These are phyloP conservation scores for Penicillium sp. DNA, from an alignment of 2,329 filamentous ascomycete genomes.

Conservation along the genomic window DNA sequence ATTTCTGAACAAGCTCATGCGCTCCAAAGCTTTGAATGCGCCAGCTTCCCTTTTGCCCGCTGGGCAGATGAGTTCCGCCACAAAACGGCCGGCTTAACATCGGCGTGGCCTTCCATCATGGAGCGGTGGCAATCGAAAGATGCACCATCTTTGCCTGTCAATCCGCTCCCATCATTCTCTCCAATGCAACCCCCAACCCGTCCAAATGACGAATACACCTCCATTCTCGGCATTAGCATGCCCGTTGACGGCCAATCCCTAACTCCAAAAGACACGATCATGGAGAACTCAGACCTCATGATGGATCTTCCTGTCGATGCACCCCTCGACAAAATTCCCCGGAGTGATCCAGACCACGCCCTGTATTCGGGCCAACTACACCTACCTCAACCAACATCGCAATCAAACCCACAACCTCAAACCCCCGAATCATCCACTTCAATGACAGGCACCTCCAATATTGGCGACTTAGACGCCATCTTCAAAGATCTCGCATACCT, in stretches of 20 bases:
- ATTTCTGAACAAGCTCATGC: conserved; percentile 39
- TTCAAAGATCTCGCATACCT: conserved; percentile 49
- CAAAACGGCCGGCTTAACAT: conserved; percentile 26
- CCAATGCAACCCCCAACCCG: conserved; percentile 14
- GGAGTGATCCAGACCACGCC: conserved; percentile 26
- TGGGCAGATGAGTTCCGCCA: conserved; percentile 38
- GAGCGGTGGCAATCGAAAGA: conserved; percentile 29
- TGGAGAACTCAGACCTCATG: conserved; percentile 31
- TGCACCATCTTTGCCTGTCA: conserved; percentile 10
- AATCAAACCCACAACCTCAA: conserved; percentile 20
- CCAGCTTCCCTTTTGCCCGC: conserved; percentile 35
- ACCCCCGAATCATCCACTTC: conserved; percentile 5
- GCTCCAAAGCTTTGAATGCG: conserved; percentile 28
- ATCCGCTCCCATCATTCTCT: conserved; percentile 1
- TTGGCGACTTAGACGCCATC: conserved; percentile 43
- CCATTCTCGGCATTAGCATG: conserved; percentile 35
- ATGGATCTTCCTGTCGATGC: conserved; percentile 20
- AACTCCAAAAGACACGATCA: conserved; percentile 34
- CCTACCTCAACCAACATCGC: neutral
- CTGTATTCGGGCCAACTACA: conserved; percentile 30
- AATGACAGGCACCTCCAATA: neutral
- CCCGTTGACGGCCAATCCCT: conserved; percentile 34
- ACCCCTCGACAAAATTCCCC: conserved; percentile 23
- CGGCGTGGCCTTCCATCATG: conserved; percentile 36
- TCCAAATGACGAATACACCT: conserved; percentile 25